Evolutionary conservation across 2,329 filamentous ascomycete species (phyloP), one percentile per base, ranked within the genome.

Genomic region (Harringtonia lauricola): DNA sequence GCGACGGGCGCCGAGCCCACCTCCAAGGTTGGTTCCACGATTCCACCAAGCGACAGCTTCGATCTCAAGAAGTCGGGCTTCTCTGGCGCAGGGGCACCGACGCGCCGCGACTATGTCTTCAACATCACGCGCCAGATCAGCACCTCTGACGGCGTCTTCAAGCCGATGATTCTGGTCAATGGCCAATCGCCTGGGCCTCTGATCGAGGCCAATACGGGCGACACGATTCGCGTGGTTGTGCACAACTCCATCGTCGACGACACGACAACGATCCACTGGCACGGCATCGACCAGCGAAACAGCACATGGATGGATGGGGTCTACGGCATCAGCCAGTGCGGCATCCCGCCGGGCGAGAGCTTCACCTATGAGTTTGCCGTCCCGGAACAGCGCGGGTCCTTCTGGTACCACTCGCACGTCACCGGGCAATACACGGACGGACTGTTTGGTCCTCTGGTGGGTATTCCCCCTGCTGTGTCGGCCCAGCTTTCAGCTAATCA

Each of bases 401-500:
- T 67, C 41, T 57, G 56, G 55, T 83, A 81, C 56, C 79, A 83
- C 55, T 74, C 70, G 6, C 79, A 83, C 52, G 66, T 67, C 34
- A 61, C 65, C 17, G 66, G 68, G n/a, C 76, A 79, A 51, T 81
- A 81, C 48, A 73, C 74, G 0, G 79, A 83, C 52, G 79, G 79
- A 17, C 15, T 85, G 8, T 72, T 82, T 6, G 80, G 79, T 0
- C 76, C 82, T 0, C 61, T 87, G 41, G 39, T 41, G 34, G 15
- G 35, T 37, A 6, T 8, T 22, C n/a, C 12, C 34, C 12, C 13
- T 19, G 12, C n/a, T 24, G 8, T 37, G 13, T 37, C 10, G 8
- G 4, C 4, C 34, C 13, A 9, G 6, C 19, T 4, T 39, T 8
- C n/a, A 17, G 6, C 3, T 13, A 15, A n/a, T 19, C 22, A 38